A percentile compares a stretch with the other conserved stretches of the same genome.
These are phyloP conservation scores for Leptomonas pyrrhocoris DNA, from an alignment of 208 protist genomes.

Conservation along the genomic window DNA sequence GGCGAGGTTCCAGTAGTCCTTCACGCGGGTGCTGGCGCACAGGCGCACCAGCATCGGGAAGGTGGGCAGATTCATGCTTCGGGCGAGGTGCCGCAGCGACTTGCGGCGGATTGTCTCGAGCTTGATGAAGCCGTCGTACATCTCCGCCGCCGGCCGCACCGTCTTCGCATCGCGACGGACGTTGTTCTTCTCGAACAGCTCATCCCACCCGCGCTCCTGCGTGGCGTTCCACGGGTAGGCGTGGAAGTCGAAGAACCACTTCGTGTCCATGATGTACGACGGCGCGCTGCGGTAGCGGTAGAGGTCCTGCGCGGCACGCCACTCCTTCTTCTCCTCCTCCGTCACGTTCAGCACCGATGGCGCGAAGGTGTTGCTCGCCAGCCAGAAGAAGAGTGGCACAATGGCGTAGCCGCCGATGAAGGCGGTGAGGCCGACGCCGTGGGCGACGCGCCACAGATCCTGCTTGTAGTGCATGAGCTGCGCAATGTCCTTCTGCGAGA, in stretches of 20 bases:
- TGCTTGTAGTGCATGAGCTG: constrained; percentile 84
- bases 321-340: constrained; percentile 73
- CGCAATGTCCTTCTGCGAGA: constrained; percentile 84
- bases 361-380: constrained; percentile 88
- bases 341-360: constrained; percentile 74
- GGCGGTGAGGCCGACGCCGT: constrained; percentile 49
- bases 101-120: constrained; percentile 85
- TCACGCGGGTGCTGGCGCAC: constrained; percentile 83
- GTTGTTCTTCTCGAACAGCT: constrained; percentile 94
- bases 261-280: constrained; percentile 86
- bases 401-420: constrained; percentile 85
- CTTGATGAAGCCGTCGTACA: constrained; percentile 90
- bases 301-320: constrained; percentile 86
- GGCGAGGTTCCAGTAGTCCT: constrained; percentile 91
- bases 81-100: constrained; percentile 85
- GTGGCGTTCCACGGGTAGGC: constrained; percentile 75
- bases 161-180: constrained; percentile 85
- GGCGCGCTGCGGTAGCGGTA: constrained; percentile 91
- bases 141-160: constrained; percentile 79
- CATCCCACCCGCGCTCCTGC: constrained; percentile 89
- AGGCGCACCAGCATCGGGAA: constrained; percentile 87
- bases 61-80: constrained; percentile 89
- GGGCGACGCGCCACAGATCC: constrained; percentile 86
- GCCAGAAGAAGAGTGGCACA: constrained; percentile 79
- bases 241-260: constrained; percentile 92